Conservation (phyloP, 78 protist species). For the Anaeramoeba ignava region DNA sequence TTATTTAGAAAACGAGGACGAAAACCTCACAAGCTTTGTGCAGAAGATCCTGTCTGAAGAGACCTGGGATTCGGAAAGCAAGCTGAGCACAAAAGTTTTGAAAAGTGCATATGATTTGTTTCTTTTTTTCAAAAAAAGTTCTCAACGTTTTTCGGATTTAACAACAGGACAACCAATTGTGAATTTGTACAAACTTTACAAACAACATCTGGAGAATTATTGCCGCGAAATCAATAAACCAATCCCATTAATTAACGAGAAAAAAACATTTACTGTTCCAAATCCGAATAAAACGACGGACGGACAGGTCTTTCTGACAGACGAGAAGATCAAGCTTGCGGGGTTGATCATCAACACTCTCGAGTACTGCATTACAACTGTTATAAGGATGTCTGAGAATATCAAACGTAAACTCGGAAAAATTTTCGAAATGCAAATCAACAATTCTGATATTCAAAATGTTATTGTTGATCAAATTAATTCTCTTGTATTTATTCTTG, state of each 20-base stretch:
- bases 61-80: conserved; percentile 31
- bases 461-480: too few relatives aligned
- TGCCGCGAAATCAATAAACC: not conserved
- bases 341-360: conserved; percentile 7
- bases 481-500: too few relatives aligned
- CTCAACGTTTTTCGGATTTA: conserved; percentile 23
- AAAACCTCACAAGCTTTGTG: conserved; percentile 17
- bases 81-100: conserved; percentile 20
- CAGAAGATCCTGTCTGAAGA: conserved; percentile 19
- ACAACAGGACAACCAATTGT: conserved; percentile 30
- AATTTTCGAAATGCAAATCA: conserved; percentile 5
- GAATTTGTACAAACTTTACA: conserved; percentile 27
- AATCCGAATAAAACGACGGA: too few relatives aligned
- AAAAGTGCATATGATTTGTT: conserved; percentile 24
- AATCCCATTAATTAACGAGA: too few relatives aligned
- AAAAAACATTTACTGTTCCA: too few relatives aligned
- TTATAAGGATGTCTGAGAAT: conserved; percentile 7
- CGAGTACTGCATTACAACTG: conserved; percentile 6
- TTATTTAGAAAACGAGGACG: conserved; percentile 36
- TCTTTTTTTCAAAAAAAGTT: conserved; percentile 5
- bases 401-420: not conserved
- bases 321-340: not conserved
- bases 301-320: not conserved
- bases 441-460: too few relatives aligned
- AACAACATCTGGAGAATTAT: conserved; percentile 25